These are phyloP conservation scores for Phlegmacium glaucopus DNA, from an alignment of 768 basidiomycete species.

Conservation along the genomic window DNA sequence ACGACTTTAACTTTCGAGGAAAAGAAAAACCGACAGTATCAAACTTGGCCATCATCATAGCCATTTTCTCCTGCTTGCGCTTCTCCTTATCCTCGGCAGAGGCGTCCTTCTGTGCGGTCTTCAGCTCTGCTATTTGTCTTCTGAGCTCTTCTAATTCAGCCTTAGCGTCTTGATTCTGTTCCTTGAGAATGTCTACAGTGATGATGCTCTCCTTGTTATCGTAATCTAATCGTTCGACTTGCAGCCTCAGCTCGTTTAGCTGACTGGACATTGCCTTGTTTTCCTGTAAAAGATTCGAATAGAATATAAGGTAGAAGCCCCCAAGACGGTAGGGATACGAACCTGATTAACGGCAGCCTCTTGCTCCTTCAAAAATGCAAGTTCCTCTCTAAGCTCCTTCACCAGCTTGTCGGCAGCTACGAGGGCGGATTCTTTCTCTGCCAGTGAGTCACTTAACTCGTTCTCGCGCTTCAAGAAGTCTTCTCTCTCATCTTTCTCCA, in stretches of 20 bases:
- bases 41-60: constrained; percentile 99
- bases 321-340: constrained; percentile 7
- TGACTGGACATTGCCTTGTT: constrained; percentile 94
- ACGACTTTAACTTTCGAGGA: neutral
- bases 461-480: constrained; percentile 97
- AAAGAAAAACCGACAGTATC: constrained; percentile 67
- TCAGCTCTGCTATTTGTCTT: constrained; percentile 75
- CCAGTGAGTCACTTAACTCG: constrained; percentile 89
- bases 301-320: neutral
- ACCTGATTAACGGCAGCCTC: constrained; percentile 78
- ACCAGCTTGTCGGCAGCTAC: constrained; percentile 80
- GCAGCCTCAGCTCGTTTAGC: constrained; percentile 86
- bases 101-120: constrained; percentile 77
- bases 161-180: constrained; percentile 86
- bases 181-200: constrained; percentile 91
- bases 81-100: constrained; percentile 97
- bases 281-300: constrained; percentile 48
- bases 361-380: constrained; percentile 88
- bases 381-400: constrained; percentile 85
- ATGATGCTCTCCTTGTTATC: constrained; percentile 95
- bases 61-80: constrained; percentile 99
- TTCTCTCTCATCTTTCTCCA: constrained; percentile 97
- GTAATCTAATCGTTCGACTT: constrained; percentile 89
- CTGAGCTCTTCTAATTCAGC: constrained; percentile 87
- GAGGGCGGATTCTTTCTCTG: constrained; percentile 86